phyloP scores from a whole-genome alignment of 345 rosid species.

The Salix purpurea region DNA sequence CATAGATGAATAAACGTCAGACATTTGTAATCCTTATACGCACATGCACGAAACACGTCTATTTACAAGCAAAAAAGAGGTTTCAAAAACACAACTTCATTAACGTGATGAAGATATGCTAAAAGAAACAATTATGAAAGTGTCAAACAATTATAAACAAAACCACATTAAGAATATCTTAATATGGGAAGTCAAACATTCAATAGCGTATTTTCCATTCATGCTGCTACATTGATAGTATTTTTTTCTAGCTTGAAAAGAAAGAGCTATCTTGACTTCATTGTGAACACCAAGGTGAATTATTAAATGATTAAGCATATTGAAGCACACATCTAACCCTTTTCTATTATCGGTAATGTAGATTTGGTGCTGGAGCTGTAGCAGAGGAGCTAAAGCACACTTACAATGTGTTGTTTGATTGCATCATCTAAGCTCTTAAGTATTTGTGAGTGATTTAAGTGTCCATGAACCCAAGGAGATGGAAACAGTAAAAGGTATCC shows the following conservation, averaged over 20 bases:
- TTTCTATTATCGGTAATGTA: constrained; percentile 32
- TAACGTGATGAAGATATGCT: not conserved
- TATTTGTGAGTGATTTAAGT: constrained; percentile 26
- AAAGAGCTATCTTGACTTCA: not conserved
- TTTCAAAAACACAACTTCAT: not conserved
- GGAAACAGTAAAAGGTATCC: constrained; percentile 21
- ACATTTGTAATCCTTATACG: not conserved
- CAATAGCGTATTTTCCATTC: not conserved
- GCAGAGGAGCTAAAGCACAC: constrained; percentile 15
- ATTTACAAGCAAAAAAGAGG: not conserved
- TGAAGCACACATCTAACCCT: constrained; percentile 19
- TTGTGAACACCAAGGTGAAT: not conserved
- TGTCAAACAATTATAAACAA: not conserved
- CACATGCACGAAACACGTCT: not conserved
- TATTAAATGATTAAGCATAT: not conserved
- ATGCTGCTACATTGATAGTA: not conserved
- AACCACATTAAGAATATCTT: not conserved
- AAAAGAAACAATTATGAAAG: not conserved
- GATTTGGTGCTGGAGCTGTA: constrained; percentile 94
- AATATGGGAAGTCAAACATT: not conserved
- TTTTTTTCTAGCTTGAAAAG: not conserved
- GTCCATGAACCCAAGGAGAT: constrained; percentile 17
- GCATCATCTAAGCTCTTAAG: constrained; percentile 31
- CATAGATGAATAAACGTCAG: not conserved
- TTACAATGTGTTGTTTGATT: constrained; percentile 18